A percentile compares a stretch with the other conserved stretches of the same genome.
These are phyloP conservation scores for Colletotrichum coccodes DNA, from an alignment of 2,329 filamentous ascomycete species.

Conservation along the genomic window DNA sequence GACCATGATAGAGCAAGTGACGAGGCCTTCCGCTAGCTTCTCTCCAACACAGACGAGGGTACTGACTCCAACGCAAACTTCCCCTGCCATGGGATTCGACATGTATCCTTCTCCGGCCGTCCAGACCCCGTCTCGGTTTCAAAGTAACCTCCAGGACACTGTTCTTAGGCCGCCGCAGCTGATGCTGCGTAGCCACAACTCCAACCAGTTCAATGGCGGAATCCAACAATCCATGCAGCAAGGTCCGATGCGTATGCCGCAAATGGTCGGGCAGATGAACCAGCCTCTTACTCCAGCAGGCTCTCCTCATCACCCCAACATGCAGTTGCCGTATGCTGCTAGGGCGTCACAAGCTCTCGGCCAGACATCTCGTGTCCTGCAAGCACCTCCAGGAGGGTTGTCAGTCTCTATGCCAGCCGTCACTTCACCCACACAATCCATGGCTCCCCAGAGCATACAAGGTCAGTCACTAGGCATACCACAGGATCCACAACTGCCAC, in stretches of 20 bases:
- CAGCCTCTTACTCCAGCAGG: conserved; percentile 21
- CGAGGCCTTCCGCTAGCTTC: not conserved
- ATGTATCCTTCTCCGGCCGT: conserved; percentile 15
- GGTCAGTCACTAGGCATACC: not conserved
- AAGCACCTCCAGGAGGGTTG: conserved; percentile 16
- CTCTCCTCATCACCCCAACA: conserved; percentile 16
- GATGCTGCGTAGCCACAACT: not conserved
- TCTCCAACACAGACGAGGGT: not conserved
- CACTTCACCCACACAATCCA: conserved; percentile 6
- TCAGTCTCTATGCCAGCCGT: conserved; percentile 17
- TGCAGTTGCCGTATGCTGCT: conserved; percentile 1
- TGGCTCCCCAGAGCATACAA: not conserved
- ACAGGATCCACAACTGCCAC: not conserved
- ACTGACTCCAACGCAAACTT: not conserved
- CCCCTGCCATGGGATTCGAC: not conserved
- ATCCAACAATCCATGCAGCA: not conserved
- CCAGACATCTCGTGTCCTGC: conserved; percentile 16
- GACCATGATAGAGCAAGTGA: not conserved
- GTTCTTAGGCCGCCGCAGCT: not conserved
- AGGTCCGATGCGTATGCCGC: not conserved
- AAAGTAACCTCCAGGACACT: not conserved
- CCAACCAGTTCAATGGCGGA: not conserved
- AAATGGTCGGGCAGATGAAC: not conserved
- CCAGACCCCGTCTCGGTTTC: not conserved
- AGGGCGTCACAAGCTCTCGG: not conserved